Percentiles rank a stretch among this genome's conserved stretches.
phyloP scores from a whole-genome alignment of 140 eudicot genomes.

The Bidens hawaiensis region DNA sequence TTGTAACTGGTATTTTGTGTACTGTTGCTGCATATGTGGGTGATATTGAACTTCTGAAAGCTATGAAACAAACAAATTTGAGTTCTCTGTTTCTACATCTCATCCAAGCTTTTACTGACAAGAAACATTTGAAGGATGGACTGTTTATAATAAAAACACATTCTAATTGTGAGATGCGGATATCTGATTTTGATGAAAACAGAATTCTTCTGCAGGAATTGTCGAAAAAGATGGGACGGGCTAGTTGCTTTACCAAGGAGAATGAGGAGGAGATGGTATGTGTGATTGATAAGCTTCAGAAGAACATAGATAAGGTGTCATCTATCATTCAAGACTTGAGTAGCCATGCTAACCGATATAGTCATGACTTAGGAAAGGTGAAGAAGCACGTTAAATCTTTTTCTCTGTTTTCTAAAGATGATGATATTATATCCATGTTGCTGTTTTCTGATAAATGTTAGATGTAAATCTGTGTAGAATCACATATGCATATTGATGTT shows the following conservation, averaged over 20 bases:
- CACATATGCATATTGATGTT: too few relatives aligned
- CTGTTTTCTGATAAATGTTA: too few relatives aligned
- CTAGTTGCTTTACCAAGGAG: neutral
- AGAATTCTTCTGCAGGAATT: neutral
- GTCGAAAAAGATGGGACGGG: neutral
- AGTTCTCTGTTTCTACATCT: neutral
- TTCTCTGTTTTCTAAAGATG: too few relatives aligned
- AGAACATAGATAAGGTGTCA: neutral
- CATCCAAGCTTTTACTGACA: neutral
- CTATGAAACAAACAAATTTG: neutral
- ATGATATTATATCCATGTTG: too few relatives aligned
- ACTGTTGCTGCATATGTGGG: neutral
- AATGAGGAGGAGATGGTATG: neutral
- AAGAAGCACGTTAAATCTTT: too few relatives aligned
- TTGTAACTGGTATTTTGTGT: neutral
- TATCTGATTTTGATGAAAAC: neutral
- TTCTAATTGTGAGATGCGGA: neutral
- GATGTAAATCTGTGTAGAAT: too few relatives aligned
- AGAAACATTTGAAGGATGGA: neutral
- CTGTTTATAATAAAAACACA: neutral
- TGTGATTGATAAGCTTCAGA: neutral
- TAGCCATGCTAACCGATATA: too few relatives aligned
- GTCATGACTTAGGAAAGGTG: too few relatives aligned
- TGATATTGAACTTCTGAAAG: constrained; percentile 5
- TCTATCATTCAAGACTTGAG: neutral